Base-by-base conservation (phyloP, 352 stramenopile genomes). In the Phytopythium vexans region DNA sequence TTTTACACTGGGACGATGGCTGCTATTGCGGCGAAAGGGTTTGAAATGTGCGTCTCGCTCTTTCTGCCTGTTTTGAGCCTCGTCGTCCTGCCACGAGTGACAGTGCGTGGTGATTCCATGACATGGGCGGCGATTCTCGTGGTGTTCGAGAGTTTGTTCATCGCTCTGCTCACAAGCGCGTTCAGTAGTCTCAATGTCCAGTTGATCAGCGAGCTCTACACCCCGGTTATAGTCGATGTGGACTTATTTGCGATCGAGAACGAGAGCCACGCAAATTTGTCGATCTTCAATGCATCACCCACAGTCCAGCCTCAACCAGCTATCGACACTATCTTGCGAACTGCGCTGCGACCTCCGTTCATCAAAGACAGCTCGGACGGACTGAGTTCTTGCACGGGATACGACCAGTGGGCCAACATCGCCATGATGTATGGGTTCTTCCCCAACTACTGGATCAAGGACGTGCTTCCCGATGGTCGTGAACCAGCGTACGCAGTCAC, bases 151-250 rank as follows among this genome's bases (percentile, higher is more conserved):
- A 57, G 49, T 12, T 11, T 48, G 6, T 61, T 77, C 6, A 52
- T 60, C 11, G 52, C 64, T 42, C 41, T 77, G 41, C 64, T 86
- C 15, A 80, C 70, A 1, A 75, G 71, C 9, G 64, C 68, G 1
- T 75, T 86, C 35, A 77, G 60, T 31, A 83, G 66, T 1, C 59
- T 81, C 14, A 79, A 80, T 41, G 74, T 83, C 8, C 66, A 69
- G 39, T 56, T 68, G 43, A 40, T 62, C 21, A 27, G 21, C 21
- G 21, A 27, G 21, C 21, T 27, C 21, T 27, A 27, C 21, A 27
- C 21, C 21, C 21, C 21, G 21, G 21, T 27, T 27, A 27, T 27
- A 27, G 21, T 27, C 21, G 21, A 27, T 27, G 21, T 27, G 21
- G 21, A 27, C 21, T 27, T 27, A 27, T 27, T 27, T 27, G 21